A percentile compares a stretch with the other conserved stretches of the same genome.
These are phyloP conservation scores for Rhynchospora pubera DNA, from an alignment of 176 grass and related monocot species.

Conservation along the genomic window DNA sequence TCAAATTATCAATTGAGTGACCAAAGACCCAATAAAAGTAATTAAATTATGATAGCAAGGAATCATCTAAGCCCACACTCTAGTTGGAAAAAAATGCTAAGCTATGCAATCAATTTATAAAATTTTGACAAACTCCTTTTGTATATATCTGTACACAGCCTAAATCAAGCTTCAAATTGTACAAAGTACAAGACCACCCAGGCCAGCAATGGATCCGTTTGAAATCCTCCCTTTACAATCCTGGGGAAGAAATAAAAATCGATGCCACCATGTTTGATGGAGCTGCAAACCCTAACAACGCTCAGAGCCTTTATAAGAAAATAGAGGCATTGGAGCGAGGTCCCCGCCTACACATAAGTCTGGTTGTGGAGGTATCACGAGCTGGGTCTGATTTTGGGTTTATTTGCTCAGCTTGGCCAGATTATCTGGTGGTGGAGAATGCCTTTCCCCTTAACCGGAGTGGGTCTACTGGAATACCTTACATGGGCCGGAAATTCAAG, in stretches of 20 bases:
- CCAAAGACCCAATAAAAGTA: background rate
- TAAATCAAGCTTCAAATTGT: slow-evolving; percentile 48
- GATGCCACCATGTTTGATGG: slow-evolving; percentile 94
- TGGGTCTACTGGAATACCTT: background rate
- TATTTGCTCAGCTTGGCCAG: slow-evolving; percentile 90
- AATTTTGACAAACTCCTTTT: background rate
- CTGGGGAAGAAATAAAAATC: slow-evolving; percentile 56
- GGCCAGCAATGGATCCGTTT: slow-evolving; percentile 95
- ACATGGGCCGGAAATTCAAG: slow-evolving; percentile 43
- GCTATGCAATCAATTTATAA: background rate
- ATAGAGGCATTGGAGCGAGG: slow-evolving; percentile 52
- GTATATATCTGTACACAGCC: slow-evolving; percentile 26
- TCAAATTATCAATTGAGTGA: background rate
- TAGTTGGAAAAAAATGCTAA: background rate
- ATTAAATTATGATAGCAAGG: background rate
- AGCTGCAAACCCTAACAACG: slow-evolving; percentile 30
- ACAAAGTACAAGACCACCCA: slow-evolving; percentile 57
- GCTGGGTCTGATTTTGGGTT: slow-evolving; percentile 46
- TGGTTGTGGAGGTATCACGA: slow-evolving; percentile 65
- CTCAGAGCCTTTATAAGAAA: slow-evolving; percentile 40
- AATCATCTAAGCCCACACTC: background rate
- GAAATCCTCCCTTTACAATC: slow-evolving; percentile 19
- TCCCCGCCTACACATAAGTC: slow-evolving; percentile 69
- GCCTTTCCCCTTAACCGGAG: slow-evolving; percentile 41
- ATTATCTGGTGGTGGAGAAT: slow-evolving; percentile 43